Percentiles rank a stretch among this genome's conserved stretches.
Evolutionary conservation across 2,329 filamentous ascomycete species (phyloP).

Genomic region (Ophiocordyceps camponoti-rufipedis): DNA sequence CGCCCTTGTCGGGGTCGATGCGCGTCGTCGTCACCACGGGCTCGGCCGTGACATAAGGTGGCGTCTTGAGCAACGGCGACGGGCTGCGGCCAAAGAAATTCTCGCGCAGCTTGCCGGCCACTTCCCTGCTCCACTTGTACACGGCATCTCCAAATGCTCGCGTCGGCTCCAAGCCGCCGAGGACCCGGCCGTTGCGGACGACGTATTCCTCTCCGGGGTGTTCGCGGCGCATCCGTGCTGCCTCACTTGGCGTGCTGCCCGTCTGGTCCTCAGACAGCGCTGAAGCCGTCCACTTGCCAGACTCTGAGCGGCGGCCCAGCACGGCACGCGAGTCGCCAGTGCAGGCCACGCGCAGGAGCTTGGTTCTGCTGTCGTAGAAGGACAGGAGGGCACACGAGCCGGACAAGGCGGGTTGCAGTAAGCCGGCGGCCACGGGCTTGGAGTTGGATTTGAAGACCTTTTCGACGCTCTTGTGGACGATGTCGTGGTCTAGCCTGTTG

Average conservation of each 20-base stretch:
- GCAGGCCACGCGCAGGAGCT: constrained; percentile 81
- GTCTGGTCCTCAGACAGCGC: constrained; percentile 88
- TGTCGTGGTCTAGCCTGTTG: constrained; percentile 75
- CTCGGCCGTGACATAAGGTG: constrained; percentile 93
- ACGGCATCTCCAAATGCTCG: constrained; percentile 90
- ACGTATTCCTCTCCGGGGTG: constrained; percentile 85
- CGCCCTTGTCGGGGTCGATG: constrained; percentile 72
- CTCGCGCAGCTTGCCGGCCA: constrained; percentile 62
- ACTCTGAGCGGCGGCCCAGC: constrained; percentile 57
- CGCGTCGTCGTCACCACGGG: constrained; percentile 87
- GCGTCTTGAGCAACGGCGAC: constrained; percentile 64
- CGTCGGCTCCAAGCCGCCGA: constrained; percentile 82
- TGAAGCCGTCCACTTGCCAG: constrained; percentile 84
- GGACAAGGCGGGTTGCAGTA: constrained; percentile 80
- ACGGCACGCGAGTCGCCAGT: constrained; percentile 95
- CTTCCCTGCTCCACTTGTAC: constrained; percentile 88
- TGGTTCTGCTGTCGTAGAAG: constrained; percentile 81
- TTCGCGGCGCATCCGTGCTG: constrained; percentile 60
- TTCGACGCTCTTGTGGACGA: constrained; percentile 80
- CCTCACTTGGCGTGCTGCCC: constrained; percentile 73
- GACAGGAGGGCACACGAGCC: constrained; percentile 94
- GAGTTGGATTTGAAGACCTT: constrained; percentile 81
- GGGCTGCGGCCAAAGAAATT: constrained; percentile 78
- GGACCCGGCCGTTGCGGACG: constrained; percentile 71
- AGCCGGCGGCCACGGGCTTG: constrained; percentile 77